Evolutionary conservation across 176 grass and related monocot species (phyloP), one percentile per base, ranked within the genome.

Genomic region (Zizania latifolia): DNA sequence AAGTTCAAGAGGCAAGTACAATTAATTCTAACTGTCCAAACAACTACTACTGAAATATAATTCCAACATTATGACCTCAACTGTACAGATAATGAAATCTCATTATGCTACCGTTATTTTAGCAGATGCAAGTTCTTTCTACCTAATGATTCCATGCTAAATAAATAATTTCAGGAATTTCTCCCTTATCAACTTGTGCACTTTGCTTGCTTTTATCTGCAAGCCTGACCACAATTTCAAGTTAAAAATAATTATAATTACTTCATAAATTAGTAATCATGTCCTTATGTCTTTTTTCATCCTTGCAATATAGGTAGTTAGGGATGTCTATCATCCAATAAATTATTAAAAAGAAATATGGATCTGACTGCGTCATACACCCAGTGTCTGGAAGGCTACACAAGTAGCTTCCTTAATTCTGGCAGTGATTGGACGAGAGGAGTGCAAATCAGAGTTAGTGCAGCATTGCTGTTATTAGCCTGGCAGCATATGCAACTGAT

Each of bases 101-200:
- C n/a, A 62, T 60, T 22, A 44, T 22, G 21, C 27, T 57, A 58
- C 64, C 45, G 72, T n/a, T n/a, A 78, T 78, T 83, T 30, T 34
- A 56, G 46, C 45, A 70, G 13, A 78, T 38, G 33, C 35, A 78
- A 73, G 0, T 5, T 39, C 2, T 30, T 56, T 72, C 40, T 79
- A 28, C 58, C 76, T 58, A 66, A 73, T 22, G 50, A 69, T 62
- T 14, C 7, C 30, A 35, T 31, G 17, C 33, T 73, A 72, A 16
- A 51, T 7, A 39, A 35, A 72, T 9, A 16, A 19, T 73, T 23
- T 76, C 11, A 57, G 46, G 22, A 58, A 23, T 39, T 44, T 39
- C 69, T 33, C 7, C 13, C 21, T 19, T 39, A 35, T 64, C 27
- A 36, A 43, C 34, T 41, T 23, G 28, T 16, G 32, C 6, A 9